Evolutionary conservation across 2,329 filamentous ascomycete genomes (phyloP), one percentile per base, ranked within the genome.

Genomic region (Cercospora sojina): DNA sequence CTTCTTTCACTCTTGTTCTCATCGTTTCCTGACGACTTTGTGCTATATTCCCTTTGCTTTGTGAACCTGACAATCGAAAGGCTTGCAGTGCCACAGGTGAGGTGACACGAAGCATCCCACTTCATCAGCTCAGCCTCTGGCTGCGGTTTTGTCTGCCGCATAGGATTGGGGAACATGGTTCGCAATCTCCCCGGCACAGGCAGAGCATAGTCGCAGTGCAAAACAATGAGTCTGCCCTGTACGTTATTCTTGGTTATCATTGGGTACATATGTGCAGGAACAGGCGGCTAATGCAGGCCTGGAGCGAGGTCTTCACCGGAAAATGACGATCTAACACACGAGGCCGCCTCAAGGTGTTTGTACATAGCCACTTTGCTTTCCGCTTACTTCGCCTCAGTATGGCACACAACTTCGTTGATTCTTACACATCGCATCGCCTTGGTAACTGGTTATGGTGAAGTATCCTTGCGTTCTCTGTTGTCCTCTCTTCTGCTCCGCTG

Each of bases 331-430:
- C 18, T 23, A 18, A 10, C 31, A 32, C 31, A 32, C 12, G 31
- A 32, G 31, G 31, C 31, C 31, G 31, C 31, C 31, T 32, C 12
- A 32, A 32, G 31, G 12, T 32, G 31, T 4, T 32, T 32, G 31
- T 32, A 32, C 31, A 62, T 62, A 62, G 60, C 49, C 60, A 53
- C 60, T 62, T 25, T 29, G 35, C 18, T 16, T 31, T 12, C n/a
- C 47, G 23, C 47, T 53, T 49, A 62, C 60, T 62, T 55, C 60
- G 60, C 60, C 60, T 62, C 47, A 35, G 51, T 38, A 62, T 55
- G 7, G 47, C 60, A 27, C 47, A 35, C 49, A 32, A 31, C 13
- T 56, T 16, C 23, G 12, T 56, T 27, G 25, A 29, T 31, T 56
- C 23, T 16, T 16, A 23, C 51, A 32, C 51, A 56, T 7, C 51